Conservation (phyloP, 305 asterid genomes). For the Fraxinus angustifolia region DNA sequence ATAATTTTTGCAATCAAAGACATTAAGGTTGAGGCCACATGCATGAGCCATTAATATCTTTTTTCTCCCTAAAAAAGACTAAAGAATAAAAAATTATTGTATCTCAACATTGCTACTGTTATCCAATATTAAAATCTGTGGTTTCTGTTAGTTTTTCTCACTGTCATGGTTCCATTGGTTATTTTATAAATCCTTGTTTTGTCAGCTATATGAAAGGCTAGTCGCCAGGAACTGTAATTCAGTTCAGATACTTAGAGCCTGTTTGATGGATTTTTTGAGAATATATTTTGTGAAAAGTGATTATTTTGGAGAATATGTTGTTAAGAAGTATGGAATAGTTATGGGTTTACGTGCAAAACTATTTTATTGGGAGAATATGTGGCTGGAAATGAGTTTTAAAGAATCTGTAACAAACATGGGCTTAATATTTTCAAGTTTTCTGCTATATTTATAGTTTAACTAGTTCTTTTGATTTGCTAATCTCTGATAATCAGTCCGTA, state of each 20-base stretch:
- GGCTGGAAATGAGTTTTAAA: background rate
- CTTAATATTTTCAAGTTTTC: background rate
- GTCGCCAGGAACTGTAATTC: background rate
- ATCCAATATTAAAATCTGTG: background rate
- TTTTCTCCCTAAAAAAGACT: background rate
- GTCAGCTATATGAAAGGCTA: background rate
- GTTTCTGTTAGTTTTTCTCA: background rate
- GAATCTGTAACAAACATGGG: background rate
- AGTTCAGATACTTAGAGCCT: background rate
- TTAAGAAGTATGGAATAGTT: background rate
- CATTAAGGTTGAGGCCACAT: slow-evolving; percentile 5
- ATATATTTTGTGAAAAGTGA: background rate
- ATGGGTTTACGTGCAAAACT: background rate
- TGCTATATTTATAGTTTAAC: background rate
- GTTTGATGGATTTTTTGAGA: background rate
- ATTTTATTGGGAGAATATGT: background rate
- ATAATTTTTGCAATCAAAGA: background rate
- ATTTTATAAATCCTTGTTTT: background rate
- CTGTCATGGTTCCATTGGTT: background rate
- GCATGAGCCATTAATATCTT: background rate
- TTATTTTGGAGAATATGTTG: background rate
- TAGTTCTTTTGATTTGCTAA: background rate
- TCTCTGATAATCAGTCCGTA: background rate
- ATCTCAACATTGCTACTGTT: background rate
- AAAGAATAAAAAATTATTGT: background rate